Conservation (phyloP, 768 basidiomycete genomes). For the Sporobolomyces pararoseus region DNA sequence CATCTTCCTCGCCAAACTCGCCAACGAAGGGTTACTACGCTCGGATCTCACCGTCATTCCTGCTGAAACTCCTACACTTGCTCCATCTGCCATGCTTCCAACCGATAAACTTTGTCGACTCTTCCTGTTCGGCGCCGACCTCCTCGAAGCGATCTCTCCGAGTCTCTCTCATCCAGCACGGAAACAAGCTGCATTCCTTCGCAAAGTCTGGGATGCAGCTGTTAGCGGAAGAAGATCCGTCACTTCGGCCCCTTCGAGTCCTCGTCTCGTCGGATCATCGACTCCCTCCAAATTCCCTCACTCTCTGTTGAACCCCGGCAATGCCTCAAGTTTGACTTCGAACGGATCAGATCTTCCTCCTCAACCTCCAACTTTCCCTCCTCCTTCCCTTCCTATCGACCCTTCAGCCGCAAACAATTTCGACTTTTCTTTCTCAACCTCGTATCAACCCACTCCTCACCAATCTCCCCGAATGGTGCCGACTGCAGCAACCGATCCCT, state of each 20-base stretch:
- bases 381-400: not conserved
- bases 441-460: slow-evolving; percentile 22
- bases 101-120: slow-evolving; percentile 38
- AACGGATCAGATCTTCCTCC: not conserved
- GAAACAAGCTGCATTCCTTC: slow-evolving; percentile 38
- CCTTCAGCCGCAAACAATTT: not conserved
- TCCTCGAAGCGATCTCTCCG: slow-evolving; percentile 40
- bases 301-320: not conserved
- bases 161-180: slow-evolving; percentile 29
- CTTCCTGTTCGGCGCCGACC: slow-evolving; percentile 38
- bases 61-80: slow-evolving; percentile 13
- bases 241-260: slow-evolving; percentile 27
- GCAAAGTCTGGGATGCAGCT: slow-evolving; percentile 39
- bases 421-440: slow-evolving; percentile 19
- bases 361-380: not conserved
- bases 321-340: no score
- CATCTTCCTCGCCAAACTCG: slow-evolving; percentile 40
- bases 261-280: not conserved
- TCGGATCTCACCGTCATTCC: slow-evolving; percentile 34
- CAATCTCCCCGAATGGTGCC: slow-evolving; percentile 11
- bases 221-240: slow-evolving; percentile 24
- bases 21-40: slow-evolving; percentile 37
- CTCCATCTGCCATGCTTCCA: slow-evolving; percentile 15
- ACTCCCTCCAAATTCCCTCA: not conserved
- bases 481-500: slow-evolving; percentile 19